Evolutionary conservation across 257 asterid species (phyloP), one percentile per base, ranked within the genome.

Genomic region (Nicotiana attenuata): DNA sequence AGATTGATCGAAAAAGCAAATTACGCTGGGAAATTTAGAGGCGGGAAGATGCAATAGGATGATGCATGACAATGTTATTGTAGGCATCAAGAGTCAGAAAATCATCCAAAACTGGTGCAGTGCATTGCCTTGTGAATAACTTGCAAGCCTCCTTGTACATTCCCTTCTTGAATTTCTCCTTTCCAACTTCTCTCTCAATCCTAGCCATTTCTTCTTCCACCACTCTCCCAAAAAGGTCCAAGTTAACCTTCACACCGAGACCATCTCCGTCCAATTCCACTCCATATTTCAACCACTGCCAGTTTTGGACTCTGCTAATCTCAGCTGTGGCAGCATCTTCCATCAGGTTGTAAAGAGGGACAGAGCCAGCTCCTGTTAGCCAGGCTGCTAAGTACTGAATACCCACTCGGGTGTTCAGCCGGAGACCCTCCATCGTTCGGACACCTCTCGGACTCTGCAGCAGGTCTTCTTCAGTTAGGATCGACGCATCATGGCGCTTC

Each of bases 301-400:
- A 94, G 89, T 91, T 96, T 88, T 96, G 99, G 11, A 94, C 99
- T 14, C 99, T 87, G 91, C 98, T 94, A 7, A 96, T 96, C 88
- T 96, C 99, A 5, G 98, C 99, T 5, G 99, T 94, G 1, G 99
- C 99, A 0, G 98, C 98, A 13, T 96, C 99, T 84, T 96, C 98
- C 99, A 96, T 96, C 3, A 94, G 96, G 89, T 94, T 93, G 93
- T 96, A 94, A 7, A 94, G 98, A 0, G 99, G 98, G 66, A 96
- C 98, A 0, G 99, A 92, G 0, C 97, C 98, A 0, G 96, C 78
- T 50, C 98, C 99, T 0, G 93, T 90, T 7, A 96, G 89, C 99
- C 99, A 96, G 0, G 98, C 98, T 0, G 97, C 98, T 19, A 94
- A 79, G 86, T 94, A 96, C 86, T 93, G 98, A 82, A 94, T 93